A percentile compares a stretch with the other conserved stretches of the same genome.
Conservation (phyloP, 208 protist species). For the Trypanosoma theileri region DNA sequence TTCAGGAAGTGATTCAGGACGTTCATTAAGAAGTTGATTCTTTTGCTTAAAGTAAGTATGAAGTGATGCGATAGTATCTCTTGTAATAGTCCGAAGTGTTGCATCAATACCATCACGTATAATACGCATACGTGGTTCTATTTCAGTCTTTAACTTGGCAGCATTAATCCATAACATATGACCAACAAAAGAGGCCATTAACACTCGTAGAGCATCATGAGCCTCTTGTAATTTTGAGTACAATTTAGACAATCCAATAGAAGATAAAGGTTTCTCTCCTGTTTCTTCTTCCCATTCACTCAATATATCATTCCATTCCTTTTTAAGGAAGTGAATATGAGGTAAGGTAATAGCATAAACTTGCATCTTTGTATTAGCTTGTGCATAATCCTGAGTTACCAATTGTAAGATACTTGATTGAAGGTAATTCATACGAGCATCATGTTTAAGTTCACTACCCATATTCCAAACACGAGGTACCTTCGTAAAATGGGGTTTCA, state of each 20-base stretch:
- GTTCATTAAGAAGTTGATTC: constrained; percentile 78
- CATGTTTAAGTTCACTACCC: constrained; percentile 51
- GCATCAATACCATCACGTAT: constrained; percentile 72
- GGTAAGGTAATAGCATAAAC: constrained; percentile 77
- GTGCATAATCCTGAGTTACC: constrained; percentile 76
- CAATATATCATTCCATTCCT: constrained; percentile 78
- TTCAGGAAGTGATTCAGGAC: constrained; percentile 57
- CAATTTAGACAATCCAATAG: constrained; percentile 59
- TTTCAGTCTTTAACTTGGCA: constrained; percentile 83
- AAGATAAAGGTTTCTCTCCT: constrained; percentile 52
- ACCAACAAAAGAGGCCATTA: constrained; percentile 88
- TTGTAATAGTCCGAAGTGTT: constrained; percentile 71
- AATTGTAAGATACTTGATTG: constrained; percentile 59
- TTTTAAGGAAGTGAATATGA: constrained; percentile 88
- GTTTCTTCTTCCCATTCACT: constrained; percentile 72
- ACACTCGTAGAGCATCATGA: constrained; percentile 75
- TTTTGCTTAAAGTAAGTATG: constrained; percentile 89
- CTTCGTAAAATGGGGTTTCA: constrained; percentile 81
- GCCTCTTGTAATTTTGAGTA: constrained; percentile 83
- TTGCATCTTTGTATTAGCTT: constrained; percentile 72
- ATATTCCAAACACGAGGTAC: constrained; percentile 82
- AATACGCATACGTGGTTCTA: constrained; percentile 83
- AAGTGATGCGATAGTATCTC: constrained; percentile 59
- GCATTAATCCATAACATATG: constrained; percentile 91
- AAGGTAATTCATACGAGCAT: constrained; percentile 68